Conservation (phyloP, 1,284 basidiomycete genomes). For the Schizopora paradoxa region DNA sequence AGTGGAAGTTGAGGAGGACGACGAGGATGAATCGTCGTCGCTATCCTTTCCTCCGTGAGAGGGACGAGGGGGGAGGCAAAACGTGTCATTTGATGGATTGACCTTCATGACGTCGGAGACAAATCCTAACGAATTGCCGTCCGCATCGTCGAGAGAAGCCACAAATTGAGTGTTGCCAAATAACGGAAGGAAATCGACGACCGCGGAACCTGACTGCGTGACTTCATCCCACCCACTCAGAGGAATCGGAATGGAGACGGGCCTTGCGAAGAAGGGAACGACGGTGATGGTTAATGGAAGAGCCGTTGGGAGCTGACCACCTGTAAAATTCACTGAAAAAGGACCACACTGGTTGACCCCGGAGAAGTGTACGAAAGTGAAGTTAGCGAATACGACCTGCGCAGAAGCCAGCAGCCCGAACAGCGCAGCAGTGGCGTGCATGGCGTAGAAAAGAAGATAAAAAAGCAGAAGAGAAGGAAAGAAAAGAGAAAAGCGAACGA, state of each 20-base stretch:
- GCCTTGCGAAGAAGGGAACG: slow-evolving; percentile 47
- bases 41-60: slow-evolving; percentile 6
- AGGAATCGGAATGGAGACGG: slow-evolving; percentile 44
- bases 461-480: slow-evolving; percentile 1
- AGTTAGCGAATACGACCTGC: slow-evolving; percentile 41
- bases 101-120: slow-evolving; percentile 49
- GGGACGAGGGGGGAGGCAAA: slow-evolving; percentile 35
- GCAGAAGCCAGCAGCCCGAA: slow-evolving; percentile 38
- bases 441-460: slow-evolving; percentile 17
- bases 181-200: slow-evolving; percentile 49
- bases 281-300: slow-evolving; percentile 46
- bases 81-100: slow-evolving; percentile 34
- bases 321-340: slow-evolving; percentile 42
- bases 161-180: slow-evolving; percentile 44
- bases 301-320: slow-evolving; percentile 27
- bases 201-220: slow-evolving; percentile 36
- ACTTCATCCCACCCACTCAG: slow-evolving; percentile 32
- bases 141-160: slow-evolving; percentile 46
- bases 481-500: neutral
- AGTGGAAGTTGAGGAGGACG: slow-evolving; percentile 13
- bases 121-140: slow-evolving; percentile 33
- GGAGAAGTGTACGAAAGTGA: slow-evolving; percentile 42
- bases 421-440: slow-evolving; percentile 32
- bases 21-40: slow-evolving; percentile 27
- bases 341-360: slow-evolving; percentile 50